Conservation (phyloP, 2,329 filamentous ascomycete species). For the Colletotrichum sp. region DNA sequence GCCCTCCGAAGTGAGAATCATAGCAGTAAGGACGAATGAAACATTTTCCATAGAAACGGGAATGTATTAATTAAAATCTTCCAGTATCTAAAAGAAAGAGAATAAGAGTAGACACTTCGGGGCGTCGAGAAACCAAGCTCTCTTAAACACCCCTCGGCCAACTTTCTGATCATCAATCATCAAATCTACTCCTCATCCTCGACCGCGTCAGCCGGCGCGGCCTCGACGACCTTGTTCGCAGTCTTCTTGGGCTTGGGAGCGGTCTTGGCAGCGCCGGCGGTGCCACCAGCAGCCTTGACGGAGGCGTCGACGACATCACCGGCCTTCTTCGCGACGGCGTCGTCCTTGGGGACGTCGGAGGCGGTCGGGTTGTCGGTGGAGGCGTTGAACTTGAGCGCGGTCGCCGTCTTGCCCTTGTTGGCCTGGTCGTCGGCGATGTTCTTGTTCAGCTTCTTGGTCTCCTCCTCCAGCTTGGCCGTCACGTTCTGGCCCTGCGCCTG, state of each 20-base stretch:
- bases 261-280: not conserved
- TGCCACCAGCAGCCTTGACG: not conserved
- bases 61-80: not conserved
- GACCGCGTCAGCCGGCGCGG: constrained; percentile 33
- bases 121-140: not conserved
- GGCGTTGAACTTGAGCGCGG: constrained; percentile 24
- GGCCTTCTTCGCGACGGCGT: constrained; percentile 2
- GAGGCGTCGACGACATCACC: not conserved
- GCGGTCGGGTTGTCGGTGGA: constrained; percentile 19
- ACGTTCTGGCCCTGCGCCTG: constrained; percentile 56
- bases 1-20: no score
- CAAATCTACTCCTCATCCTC: constrained; percentile 26
- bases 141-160: not conserved
- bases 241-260: not conserved
- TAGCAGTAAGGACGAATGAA: no score
- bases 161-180: not conserved
- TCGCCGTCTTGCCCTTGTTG: constrained; percentile 51
- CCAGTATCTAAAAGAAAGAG: not conserved
- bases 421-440: constrained; percentile 55
- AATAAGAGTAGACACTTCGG: not conserved
- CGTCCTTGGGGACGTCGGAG: constrained; percentile 10
- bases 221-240: constrained; percentile 25
- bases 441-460: constrained; percentile 57
- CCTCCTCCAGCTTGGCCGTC: constrained; percentile 45
- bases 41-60: not conserved